phyloP scores from a whole-genome alignment of 2,329 filamentous ascomycete genomes.

The Macrophomina tecta region DNA sequence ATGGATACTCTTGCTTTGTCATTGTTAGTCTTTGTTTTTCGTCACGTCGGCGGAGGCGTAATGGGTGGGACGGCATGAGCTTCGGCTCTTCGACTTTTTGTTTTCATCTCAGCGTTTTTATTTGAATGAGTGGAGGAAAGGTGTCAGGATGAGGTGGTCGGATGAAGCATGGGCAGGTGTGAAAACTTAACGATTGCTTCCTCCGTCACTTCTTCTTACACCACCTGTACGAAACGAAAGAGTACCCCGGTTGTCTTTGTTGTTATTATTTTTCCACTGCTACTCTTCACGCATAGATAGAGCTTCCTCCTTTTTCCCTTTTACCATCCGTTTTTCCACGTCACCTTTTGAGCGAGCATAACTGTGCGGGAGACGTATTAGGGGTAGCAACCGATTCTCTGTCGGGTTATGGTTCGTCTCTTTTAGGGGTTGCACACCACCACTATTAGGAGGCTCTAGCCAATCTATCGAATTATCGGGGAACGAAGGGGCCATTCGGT shows the following conservation, averaged over 20 bases:
- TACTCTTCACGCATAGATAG: constrained; percentile 15
- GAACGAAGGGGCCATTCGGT: too few relatives aligned
- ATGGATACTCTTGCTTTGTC: constrained; percentile 18
- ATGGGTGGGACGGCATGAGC: constrained; percentile 12
- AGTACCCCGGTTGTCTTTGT: neutral
- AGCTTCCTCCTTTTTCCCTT: constrained; percentile 1
- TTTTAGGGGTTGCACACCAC: neutral
- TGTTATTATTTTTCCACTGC: neutral
- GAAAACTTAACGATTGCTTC: neutral
- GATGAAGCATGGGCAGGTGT: constrained; percentile 6
- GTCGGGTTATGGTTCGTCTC: neutral
- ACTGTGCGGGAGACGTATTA: neutral
- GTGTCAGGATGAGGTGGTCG: neutral
- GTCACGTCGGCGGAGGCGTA: constrained; percentile 9
- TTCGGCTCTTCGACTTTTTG: neutral
- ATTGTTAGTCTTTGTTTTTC: constrained; percentile 4
- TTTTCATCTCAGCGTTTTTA: constrained; percentile 1
- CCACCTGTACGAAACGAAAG: constrained; percentile 21
- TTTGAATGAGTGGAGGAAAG: neutral
- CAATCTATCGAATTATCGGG: neutral
- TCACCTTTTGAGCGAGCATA: neutral
- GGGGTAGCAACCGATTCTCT: neutral
- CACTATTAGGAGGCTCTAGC: neutral
- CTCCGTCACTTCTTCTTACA: neutral
- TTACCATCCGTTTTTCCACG: neutral